These are phyloP conservation scores for Spergularia marina DNA, from an alignment of 148 eudicot species.

Conservation along the genomic window DNA sequence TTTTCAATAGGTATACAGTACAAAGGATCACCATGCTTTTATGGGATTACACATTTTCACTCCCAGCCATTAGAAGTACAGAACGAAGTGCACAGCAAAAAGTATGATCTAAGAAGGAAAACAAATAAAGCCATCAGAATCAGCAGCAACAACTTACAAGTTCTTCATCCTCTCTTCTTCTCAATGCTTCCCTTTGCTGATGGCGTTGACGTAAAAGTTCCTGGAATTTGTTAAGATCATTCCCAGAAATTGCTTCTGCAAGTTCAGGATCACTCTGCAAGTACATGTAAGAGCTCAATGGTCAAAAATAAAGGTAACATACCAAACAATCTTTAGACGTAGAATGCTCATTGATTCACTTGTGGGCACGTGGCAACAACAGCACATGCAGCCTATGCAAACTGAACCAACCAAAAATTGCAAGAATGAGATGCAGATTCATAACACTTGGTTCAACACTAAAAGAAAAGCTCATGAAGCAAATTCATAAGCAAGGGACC, in stretches of 20 bases:
- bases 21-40: too few relatives aligned
- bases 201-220: constrained; percentile 69
- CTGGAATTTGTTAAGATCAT: constrained; percentile 69
- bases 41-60: too few relatives aligned
- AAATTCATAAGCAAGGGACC: background rate
- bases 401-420: background rate
- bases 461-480: background rate
- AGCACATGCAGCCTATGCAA: background rate
- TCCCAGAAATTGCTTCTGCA: constrained; percentile 79
- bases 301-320: background rate
- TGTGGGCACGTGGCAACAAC: background rate
- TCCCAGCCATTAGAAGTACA: too few relatives aligned
- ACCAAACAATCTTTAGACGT: background rate
- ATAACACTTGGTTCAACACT: background rate
- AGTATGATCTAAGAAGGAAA: background rate
- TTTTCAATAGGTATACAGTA: too few relatives aligned
- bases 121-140: constrained; percentile 12
- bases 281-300: constrained; percentile 14
- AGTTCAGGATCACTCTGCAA: constrained; percentile 87
- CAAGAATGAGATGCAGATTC: background rate
- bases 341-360: background rate
- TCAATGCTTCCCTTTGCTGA: constrained; percentile 60
- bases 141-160: constrained; percentile 46
- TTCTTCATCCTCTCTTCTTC: constrained; percentile 64
- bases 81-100: background rate